phyloP scores from a whole-genome alignment of 192 early-diverging fungal species.

The Kickxella alabastrina region DNA sequence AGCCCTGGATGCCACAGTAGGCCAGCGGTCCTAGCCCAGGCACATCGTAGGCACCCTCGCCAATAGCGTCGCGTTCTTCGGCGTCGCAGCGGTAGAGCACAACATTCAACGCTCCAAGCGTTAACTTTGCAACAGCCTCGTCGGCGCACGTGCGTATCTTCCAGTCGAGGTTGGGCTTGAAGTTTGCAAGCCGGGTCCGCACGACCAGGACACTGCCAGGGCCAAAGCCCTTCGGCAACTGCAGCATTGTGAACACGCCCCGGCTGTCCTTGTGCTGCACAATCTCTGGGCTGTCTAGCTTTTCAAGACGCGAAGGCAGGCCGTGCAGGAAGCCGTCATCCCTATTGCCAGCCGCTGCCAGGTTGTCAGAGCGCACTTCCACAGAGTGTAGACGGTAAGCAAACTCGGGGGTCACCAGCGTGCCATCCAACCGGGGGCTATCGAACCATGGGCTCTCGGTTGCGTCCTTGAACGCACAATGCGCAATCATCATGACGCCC shows the following conservation, averaged over 20 bases:
- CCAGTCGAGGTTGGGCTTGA: slow-evolving; percentile 56
- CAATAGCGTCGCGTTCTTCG: slow-evolving; percentile 83
- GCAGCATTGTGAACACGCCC: slow-evolving; percentile 60
- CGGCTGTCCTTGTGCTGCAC: slow-evolving; percentile 43
- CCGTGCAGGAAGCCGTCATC: slow-evolving; percentile 55
- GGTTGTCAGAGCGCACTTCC: slow-evolving; percentile 9
- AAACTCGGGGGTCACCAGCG: slow-evolving; percentile 54
- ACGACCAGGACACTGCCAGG: slow-evolving; percentile 79
- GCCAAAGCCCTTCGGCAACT: slow-evolving; percentile 66
- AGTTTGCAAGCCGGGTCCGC: slow-evolving; percentile 56
- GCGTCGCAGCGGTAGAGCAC: slow-evolving; percentile 79
- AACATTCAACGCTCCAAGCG: slow-evolving; percentile 75
- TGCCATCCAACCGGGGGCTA: slow-evolving; percentile 61
- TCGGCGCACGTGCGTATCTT: slow-evolving; percentile 59
- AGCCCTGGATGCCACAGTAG: slow-evolving; percentile 93
- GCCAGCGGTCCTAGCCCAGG: slow-evolving; percentile 77
- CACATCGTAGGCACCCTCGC: slow-evolving; percentile 82
- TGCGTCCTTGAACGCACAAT: slow-evolving; percentile 72
- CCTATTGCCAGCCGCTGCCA: slow-evolving; percentile 18
- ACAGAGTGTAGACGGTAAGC: slow-evolving; percentile 57
- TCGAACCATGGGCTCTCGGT: slow-evolving; percentile 35
- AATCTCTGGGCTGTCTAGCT: slow-evolving; percentile 53
- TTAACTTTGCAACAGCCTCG: slow-evolving; percentile 61
- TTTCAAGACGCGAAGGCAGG: slow-evolving; percentile 56
- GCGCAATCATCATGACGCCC: slow-evolving; percentile 88